Base-by-base conservation (phyloP, 805 yeast genomes). In the Hanseniaspora occidentalis region DNA sequence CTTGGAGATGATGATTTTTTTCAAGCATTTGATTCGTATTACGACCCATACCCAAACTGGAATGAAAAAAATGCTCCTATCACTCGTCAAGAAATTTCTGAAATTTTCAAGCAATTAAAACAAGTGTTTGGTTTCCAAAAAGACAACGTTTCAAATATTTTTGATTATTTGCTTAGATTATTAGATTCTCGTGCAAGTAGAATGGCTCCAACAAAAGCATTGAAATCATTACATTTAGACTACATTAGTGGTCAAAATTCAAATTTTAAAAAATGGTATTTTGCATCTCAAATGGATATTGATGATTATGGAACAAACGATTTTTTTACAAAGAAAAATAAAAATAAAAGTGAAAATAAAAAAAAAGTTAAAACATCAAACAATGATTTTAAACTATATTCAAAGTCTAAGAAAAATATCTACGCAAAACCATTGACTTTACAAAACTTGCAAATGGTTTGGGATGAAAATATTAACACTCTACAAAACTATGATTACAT, bases 71-170 rank as follows among this genome's bases (percentile, higher is more conserved):
- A 60, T 2, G 62, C 65, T 3, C 82, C 83, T 1, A 68, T 77
- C 13, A 49, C 70, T 1, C 61, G 66, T 38, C 65, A 61, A 34
- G 75, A 73, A 22, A 79, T 83, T 37, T 78, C 76, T 45, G 60
- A 65, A 1, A 69, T 77, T 1, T 74, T 79, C 45, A 58, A 66
- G 14, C 71, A 69, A 35, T 57, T 81, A 35, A 65, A 70, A 5
- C 63, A 63, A n/a, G n/a, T n/a, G n/a, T 82, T 83, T 56, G 94
- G 94, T 56, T 83, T 83, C 71, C 94, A 83, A 66, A 77, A 94
- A 71, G 94, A 83, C 54, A 82, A 92, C 3, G 82, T 83, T 92
- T 77, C 92, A 75, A 83, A 83, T 61, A 75, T 82, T 76, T 83
- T 83, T 61, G 94, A 83, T 56, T 84, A 81, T 65, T 82, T 83